Evolutionary conservation across 257 asterid genomes (phyloP).

Genomic region (Solanum boliviense): DNA sequence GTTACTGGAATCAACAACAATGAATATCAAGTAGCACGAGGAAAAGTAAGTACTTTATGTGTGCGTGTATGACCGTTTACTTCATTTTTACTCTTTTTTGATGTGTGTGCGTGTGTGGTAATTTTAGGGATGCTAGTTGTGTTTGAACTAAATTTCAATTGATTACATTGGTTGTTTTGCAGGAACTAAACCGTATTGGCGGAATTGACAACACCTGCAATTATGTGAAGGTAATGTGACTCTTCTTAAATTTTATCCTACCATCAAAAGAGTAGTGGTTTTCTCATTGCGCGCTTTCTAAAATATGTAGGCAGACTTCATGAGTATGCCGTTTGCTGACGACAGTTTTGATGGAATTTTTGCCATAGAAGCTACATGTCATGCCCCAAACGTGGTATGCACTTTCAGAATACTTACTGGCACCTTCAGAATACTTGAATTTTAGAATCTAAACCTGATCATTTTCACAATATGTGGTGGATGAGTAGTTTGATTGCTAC

Average conservation of each 20-base stretch:
- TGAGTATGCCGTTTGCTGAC: not conserved
- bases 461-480: not conserved
- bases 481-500: conserved; percentile 1
- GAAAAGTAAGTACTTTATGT: not conserved
- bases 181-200: not conserved
- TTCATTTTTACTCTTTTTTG: accelerated
- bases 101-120: not conserved
- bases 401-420: not conserved
- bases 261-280: not conserved
- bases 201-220: not conserved
- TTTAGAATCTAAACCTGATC: not conserved
- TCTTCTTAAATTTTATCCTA: not conserved
- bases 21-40: conserved; percentile 3
- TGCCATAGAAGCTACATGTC: conserved; percentile 6
- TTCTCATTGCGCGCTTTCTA: not conserved
- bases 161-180: not conserved
- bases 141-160: not conserved
- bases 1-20: conserved; percentile 5
- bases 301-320: not conserved
- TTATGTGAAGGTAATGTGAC: not conserved
- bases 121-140: not conserved
- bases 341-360: conserved; percentile 4
- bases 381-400: conserved; percentile 1
- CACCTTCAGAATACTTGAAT: not conserved
- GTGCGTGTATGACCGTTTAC: not conserved